Percentiles rank a stretch among this genome's conserved stretches.
These are phyloP conservation scores for Phytophthora pisi DNA, from an alignment of 352 stramenopile species.

Conservation along the genomic window DNA sequence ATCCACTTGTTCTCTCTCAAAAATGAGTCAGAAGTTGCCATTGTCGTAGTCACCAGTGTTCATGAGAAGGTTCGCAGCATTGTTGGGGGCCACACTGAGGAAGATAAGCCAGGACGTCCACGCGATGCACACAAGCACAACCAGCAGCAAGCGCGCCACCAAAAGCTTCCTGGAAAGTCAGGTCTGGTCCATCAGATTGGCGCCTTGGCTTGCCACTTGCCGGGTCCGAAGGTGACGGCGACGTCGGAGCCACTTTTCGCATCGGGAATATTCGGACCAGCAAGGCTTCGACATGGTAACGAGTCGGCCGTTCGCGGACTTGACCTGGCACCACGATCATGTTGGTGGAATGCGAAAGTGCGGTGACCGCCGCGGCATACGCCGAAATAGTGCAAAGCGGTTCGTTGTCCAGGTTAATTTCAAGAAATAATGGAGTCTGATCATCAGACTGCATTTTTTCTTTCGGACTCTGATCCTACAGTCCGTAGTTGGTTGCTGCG, in stretches of 20 bases:
- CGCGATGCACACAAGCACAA: conserved; percentile 14
- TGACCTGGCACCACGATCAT: conserved; percentile 1
- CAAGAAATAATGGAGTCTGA: too few species aligned
- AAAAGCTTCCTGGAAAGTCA: conserved; percentile 19
- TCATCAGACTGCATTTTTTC: too few species aligned
- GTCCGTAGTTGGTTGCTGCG: too few species aligned
- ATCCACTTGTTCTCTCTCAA: conserved; percentile 14
- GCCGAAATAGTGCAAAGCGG: too few species aligned
- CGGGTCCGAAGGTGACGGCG: neutral
- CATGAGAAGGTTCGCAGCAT: conserved; percentile 40
- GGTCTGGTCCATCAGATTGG: neutral
- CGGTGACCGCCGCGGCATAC: too few species aligned
- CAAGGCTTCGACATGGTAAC: neutral
- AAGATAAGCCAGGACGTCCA: conserved; percentile 38
- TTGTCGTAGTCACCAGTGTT: conserved; percentile 35
- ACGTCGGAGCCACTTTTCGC: conserved; percentile 2
- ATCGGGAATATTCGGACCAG: neutral
- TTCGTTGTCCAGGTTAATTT: too few species aligned
- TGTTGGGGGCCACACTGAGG: conserved; percentile 26
- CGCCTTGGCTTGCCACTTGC: conserved; percentile 1
- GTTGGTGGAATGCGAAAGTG: neutral
- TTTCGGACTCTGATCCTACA: neutral
- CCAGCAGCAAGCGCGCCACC: conserved; percentile 5
- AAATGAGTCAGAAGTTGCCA: conserved; percentile 37
- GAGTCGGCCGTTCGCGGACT: neutral